These are phyloP conservation scores for Camelina sativa DNA, from an alignment of 345 rosid genomes.

Conservation along the genomic window DNA sequence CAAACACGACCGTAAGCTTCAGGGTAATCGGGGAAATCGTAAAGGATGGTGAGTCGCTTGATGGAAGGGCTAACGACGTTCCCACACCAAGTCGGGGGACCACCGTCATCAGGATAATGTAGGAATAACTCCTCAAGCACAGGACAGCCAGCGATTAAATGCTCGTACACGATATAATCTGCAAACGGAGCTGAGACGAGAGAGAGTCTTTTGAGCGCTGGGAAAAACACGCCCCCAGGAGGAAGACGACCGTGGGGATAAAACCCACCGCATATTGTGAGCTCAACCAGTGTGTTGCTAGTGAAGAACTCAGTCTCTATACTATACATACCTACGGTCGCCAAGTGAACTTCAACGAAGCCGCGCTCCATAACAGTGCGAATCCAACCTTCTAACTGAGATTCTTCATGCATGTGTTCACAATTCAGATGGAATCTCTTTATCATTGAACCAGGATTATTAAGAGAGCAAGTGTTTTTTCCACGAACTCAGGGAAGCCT, in stretches of 20 bases:
- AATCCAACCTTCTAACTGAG: neutral
- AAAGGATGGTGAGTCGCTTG: neutral
- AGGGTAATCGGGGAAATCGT: neutral
- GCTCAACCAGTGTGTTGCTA: conserved; percentile 19
- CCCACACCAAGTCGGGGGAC: neutral
- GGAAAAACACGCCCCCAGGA: neutral
- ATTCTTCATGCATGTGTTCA: neutral
- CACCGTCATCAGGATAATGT: neutral
- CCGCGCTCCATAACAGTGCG: neutral
- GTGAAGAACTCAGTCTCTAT: neutral
- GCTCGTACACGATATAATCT: neutral
- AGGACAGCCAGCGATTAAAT: conserved; percentile 10
- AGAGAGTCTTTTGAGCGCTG: conserved; percentile 10
- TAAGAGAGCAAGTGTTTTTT: neutral
- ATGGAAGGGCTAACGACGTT: neutral
- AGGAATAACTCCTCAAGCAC: neutral
- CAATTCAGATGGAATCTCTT: neutral
- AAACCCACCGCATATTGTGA: neutral
- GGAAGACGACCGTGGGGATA: neutral
- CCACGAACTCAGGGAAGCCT: neutral
- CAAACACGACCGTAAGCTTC: neutral
- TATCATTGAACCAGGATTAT: neutral
- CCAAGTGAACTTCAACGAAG: conserved; percentile 3
- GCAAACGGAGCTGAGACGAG: neutral
- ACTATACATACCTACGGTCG: neutral